Base-by-base conservation (phyloP, 208 protist genomes). In the Naegleria lovaniensis region DNA sequence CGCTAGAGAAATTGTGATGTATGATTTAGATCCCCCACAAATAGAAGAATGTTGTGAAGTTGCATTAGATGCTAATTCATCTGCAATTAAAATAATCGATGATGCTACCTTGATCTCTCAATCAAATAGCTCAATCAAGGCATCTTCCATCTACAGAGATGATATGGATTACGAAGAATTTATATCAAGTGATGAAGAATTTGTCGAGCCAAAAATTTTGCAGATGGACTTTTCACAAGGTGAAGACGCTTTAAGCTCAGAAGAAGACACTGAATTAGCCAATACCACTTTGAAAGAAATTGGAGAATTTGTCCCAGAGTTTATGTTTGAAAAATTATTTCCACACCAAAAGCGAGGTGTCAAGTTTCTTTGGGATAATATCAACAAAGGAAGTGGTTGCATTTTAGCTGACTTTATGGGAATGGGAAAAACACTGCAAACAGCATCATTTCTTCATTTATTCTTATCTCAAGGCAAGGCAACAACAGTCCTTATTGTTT, bases 401-500 rank as follows among this genome's bases (percentile, higher is more conserved):
- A 91, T 91, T 39, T 88, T 91, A n/a, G 90, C 90, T n/a, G 79
- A 91, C 36, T 79, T 51, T 55, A 91, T 91, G 90, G 90, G 90
- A 33, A 83, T 91, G 13, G 90, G 90, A 25, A 91, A 91, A 55
- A 87, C 90, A 3, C 16, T 91, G 22, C 90, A 91, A 52, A 41
- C 13, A 19, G 90, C 33, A 13, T 36, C 83, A 9, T 91, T 91
- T 9, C 7, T 51, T 1, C 13, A 79, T 55, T 52, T 91, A 55
- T 91, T 59, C 19, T 43, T 88, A 15, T 33, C 15, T 13, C 79
- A 90, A 38, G 29, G 15, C 48, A 52, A 33, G 16, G 22, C 40
- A n/a, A 19, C 55, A 13, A 59, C 13, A 6, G n/a, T 59, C 15
- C 29, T 88, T 19, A 38, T 88, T 33, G 16, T 88, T 38, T 51